phyloP scores from a whole-genome alignment of 2,329 filamentous ascomycete genomes.

The Alternaria sp. region DNA sequence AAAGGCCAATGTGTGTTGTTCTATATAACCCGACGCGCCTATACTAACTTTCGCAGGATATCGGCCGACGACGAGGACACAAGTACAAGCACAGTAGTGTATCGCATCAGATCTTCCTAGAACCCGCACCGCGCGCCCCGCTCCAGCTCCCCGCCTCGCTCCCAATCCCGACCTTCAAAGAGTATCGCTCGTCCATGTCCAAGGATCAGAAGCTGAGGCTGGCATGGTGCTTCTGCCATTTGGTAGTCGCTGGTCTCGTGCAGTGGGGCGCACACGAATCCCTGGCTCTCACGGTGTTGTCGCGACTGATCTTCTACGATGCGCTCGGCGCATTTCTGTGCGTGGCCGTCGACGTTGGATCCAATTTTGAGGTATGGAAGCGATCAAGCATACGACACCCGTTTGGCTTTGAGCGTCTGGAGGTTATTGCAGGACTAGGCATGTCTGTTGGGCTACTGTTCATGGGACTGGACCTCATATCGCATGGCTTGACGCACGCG shows the following conservation, averaged over 20 bases:
- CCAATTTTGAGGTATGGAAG: slow-evolving; percentile 98
- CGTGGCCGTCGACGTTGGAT: slow-evolving; percentile 88
- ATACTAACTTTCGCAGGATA: slow-evolving; percentile 64
- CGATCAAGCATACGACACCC: slow-evolving; percentile 91
- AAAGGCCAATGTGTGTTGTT: slow-evolving; percentile 62
- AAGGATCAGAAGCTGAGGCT: slow-evolving; percentile 82
- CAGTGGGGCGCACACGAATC: slow-evolving; percentile 86
- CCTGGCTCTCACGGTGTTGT: slow-evolving; percentile 88
- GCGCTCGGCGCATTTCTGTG: slow-evolving; percentile 90
- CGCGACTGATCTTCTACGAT: slow-evolving; percentile 93
- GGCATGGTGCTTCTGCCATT: slow-evolving; percentile 89
- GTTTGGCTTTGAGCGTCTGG: slow-evolving; percentile 87
- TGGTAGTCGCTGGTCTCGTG: slow-evolving; percentile 80
- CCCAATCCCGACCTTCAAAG: slow-evolving; percentile 85
- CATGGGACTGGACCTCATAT: slow-evolving; percentile 94
- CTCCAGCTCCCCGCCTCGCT: slow-evolving; percentile 89
- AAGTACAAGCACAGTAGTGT: slow-evolving; percentile 98
- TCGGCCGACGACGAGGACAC: slow-evolving; percentile 91
- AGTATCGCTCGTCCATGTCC: slow-evolving; percentile 90
- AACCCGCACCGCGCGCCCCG: slow-evolving; percentile 84
- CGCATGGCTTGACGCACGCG: slow-evolving; percentile 91
- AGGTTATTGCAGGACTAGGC: slow-evolving; percentile 93
- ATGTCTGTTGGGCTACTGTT: slow-evolving; percentile 97
- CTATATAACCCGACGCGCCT: background rate
- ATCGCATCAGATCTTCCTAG: slow-evolving; percentile 95